These are phyloP conservation scores for Dendrobium nobile DNA, from an alignment of 106 monocot genomes.

Conservation along the genomic window DNA sequence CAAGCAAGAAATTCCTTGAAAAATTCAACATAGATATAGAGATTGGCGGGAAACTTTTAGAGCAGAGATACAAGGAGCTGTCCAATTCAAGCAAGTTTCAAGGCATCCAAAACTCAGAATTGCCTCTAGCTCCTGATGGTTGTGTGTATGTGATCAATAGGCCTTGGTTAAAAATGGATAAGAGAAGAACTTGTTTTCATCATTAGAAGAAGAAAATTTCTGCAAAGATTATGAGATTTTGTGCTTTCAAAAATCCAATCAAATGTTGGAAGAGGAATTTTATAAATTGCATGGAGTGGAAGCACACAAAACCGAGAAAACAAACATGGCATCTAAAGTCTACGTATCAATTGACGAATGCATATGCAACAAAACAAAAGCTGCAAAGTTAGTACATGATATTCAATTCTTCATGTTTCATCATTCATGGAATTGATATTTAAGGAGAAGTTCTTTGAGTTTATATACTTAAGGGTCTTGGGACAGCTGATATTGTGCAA, in stretches of 20 bases:
- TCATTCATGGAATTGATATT: constrained; percentile 14
- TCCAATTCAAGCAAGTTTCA: too few species aligned
- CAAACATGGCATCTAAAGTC: constrained; percentile 8
- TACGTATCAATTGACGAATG: constrained; percentile 14
- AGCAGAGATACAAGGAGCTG: too few species aligned
- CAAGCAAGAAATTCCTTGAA: too few species aligned
- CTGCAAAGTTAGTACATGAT: constrained; percentile 29
- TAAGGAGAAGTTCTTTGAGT: too few species aligned
- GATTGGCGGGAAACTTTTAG: too few species aligned
- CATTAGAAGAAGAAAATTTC: constrained; percentile 13
- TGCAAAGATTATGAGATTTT: constrained; percentile 22
- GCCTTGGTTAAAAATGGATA: not conserved
- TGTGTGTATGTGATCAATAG: constrained; percentile 12
- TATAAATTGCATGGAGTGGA: constrained; percentile 13
- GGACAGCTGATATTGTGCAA: too few species aligned
- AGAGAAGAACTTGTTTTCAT: constrained; percentile 13
- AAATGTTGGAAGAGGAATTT: constrained; percentile 1
- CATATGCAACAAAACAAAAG: constrained; percentile 26
- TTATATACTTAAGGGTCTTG: too few species aligned
- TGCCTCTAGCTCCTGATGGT: constrained; percentile 12
- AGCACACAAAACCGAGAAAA: constrained; percentile 22
- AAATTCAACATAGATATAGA: too few species aligned
- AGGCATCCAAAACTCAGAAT: constrained; percentile 1
- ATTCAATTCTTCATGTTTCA: constrained; percentile 27
- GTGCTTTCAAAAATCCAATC: not conserved